Conservation (phyloP, 78 protist genomes). For the Dictyostelium purpureum region DNA sequence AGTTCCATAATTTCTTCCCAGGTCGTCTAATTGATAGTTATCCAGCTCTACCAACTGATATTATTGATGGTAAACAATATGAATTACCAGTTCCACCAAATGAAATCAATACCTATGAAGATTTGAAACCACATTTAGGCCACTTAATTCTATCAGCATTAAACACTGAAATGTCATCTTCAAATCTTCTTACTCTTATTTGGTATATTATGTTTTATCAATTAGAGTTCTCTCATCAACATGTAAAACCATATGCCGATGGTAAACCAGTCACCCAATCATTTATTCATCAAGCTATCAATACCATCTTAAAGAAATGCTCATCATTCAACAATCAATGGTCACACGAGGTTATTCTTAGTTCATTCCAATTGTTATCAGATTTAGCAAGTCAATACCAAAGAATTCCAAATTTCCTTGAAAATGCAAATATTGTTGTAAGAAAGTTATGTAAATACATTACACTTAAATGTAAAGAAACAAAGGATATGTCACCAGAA, state of each 20-base stretch:
- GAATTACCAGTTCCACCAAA: conserved; percentile 9
- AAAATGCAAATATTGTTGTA: conserved; percentile 30
- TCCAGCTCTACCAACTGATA: conserved; percentile 39
- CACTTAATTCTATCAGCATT: conserved; percentile 29
- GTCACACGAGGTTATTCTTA: conserved; percentile 37
- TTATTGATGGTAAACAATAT: conserved; percentile 23
- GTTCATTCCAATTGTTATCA: conserved; percentile 33
- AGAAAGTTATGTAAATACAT: conserved; percentile 63
- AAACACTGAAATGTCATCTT: conserved; percentile 43
- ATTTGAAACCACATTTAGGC: conserved; percentile 34
- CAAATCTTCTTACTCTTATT: conserved; percentile 27
- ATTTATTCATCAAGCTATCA: conserved; percentile 31
- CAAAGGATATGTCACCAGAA: background rate
- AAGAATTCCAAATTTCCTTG: conserved; percentile 32
- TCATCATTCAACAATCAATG: conserved; percentile 63
- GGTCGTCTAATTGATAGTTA: conserved; percentile 47
- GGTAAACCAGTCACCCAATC: conserved; percentile 23
- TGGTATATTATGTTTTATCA: conserved; percentile 58
- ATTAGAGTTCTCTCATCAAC: conserved; percentile 47
- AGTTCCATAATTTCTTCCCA: conserved; percentile 48
- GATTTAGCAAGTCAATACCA: conserved; percentile 2
- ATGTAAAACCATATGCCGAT: conserved; percentile 16
- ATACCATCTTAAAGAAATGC: conserved; percentile 38
- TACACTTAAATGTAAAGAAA: conserved; percentile 32
- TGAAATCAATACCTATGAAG: conserved; percentile 29